Percentiles rank a stretch among this genome's conserved stretches.
Evolutionary conservation across 345 rosid species (phyloP).

Genomic region (Noccaea caerulescens): DNA sequence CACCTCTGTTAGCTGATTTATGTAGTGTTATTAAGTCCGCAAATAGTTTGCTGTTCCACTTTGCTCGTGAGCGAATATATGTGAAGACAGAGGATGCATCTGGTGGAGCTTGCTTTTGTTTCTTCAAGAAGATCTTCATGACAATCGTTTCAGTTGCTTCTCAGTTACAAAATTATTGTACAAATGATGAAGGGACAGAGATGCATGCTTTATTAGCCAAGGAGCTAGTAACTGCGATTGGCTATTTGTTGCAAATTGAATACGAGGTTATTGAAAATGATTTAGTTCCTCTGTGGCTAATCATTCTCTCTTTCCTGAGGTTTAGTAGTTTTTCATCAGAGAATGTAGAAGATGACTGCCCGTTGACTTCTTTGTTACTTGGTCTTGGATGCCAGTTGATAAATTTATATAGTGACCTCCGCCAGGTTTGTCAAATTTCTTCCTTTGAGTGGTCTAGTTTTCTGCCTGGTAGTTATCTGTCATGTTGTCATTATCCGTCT

Average conservation of each 20-base stretch:
- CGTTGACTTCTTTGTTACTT: slow-evolving; percentile 51
- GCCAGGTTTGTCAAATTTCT: slow-evolving; percentile 70
- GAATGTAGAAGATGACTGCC: slow-evolving; percentile 45
- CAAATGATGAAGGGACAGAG: slow-evolving; percentile 45
- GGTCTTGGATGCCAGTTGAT: slow-evolving; percentile 75
- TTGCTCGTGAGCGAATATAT: slow-evolving; percentile 59
- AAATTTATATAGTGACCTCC: slow-evolving; percentile 78
- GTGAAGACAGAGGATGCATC: slow-evolving; percentile 76
- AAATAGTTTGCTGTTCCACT: slow-evolving; percentile 59
- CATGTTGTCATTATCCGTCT: slow-evolving; percentile 16
- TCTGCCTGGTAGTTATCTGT: slow-evolving; percentile 25
- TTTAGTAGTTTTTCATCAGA: slow-evolving; percentile 49
- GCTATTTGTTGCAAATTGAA: slow-evolving; percentile 74
- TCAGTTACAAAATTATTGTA: slow-evolving; percentile 43
- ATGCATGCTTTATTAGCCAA: slow-evolving; percentile 55
- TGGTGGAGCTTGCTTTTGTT: slow-evolving; percentile 73
- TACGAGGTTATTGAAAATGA: slow-evolving; percentile 75
- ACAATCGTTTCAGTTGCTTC: slow-evolving; percentile 58
- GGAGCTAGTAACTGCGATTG: slow-evolving; percentile 62
- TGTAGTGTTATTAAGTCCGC: slow-evolving; percentile 58
- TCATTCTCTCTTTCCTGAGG: slow-evolving; percentile 64
- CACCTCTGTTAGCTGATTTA: slow-evolving; percentile 49
- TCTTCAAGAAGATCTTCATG: slow-evolving; percentile 64
- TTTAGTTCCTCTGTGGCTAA: slow-evolving; percentile 64
- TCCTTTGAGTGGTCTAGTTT: slow-evolving; percentile 14